Percentiles rank a stretch among this genome's conserved stretches.
phyloP scores from a whole-genome alignment of 371 early-diverging fungal species.

The Rhizopus microsporus region DNA sequence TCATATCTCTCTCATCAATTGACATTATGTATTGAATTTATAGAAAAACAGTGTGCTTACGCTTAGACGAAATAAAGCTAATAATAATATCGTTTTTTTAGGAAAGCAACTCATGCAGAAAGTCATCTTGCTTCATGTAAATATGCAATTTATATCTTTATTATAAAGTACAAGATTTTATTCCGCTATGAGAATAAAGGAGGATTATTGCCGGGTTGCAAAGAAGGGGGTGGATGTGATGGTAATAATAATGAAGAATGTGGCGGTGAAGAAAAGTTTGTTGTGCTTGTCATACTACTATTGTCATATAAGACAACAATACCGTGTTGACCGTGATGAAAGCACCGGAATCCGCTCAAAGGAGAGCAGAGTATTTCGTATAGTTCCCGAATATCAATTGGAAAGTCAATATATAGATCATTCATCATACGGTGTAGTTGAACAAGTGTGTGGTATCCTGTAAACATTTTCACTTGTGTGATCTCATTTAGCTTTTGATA shows the following conservation, averaged over 20 bases:
- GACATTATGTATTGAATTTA: too few relatives aligned
- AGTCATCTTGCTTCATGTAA: too few relatives aligned
- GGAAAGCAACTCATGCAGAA: too few relatives aligned
- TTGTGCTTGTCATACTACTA: not conserved
- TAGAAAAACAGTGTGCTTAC: too few relatives aligned
- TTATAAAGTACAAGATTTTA: too few relatives aligned
- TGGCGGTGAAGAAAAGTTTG: not conserved
- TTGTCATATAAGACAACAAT: slow-evolving; percentile 26
- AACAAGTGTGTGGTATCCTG: slow-evolving; percentile 25
- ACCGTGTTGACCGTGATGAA: slow-evolving; percentile 30
- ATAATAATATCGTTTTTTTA: too few relatives aligned
- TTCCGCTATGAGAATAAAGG: too few relatives aligned
- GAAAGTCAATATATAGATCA: slow-evolving; percentile 26
- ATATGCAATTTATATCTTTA: too few relatives aligned
- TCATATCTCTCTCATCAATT: too few relatives aligned
- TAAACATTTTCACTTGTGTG: slow-evolving; percentile 22
- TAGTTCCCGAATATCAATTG: slow-evolving; percentile 22
- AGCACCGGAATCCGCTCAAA: slow-evolving; percentile 26
- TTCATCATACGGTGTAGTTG: slow-evolving; percentile 33
- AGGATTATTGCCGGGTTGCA: too few relatives aligned
- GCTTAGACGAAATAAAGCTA: too few relatives aligned
- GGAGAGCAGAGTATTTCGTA: slow-evolving; percentile 20
- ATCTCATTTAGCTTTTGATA: slow-evolving; percentile 30
- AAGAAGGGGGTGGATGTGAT: too few relatives aligned
- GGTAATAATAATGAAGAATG: not conserved